Base-by-base conservation (phyloP, 2,329 filamentous ascomycete species). In the Clonostachys chloroleuca region DNA sequence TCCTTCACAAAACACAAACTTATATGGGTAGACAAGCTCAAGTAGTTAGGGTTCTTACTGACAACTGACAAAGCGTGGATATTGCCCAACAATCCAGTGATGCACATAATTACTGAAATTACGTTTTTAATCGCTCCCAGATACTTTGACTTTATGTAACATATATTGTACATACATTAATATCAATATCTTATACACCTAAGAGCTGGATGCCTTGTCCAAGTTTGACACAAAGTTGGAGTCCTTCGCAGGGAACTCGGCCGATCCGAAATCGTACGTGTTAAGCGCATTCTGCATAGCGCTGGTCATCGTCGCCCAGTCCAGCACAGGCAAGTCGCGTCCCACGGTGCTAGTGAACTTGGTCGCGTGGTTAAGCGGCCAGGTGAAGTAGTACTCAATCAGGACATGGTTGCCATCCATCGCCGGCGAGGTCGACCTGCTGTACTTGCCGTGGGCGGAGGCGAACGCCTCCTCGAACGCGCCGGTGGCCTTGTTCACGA, bases 191-290 rank as follows among this genome's bases (percentile, higher is more conserved):
- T 30, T 7, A 2, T 30, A 30, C 7, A 9, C 24, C 8, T 30
- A 30, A 30, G 24, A 30, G 24, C 7, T 30, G 7, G 24, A 40
- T 40, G 43, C 43, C 34, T 45, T 39, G 34, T 36, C 34, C 5
- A 45, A 14, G 43, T 45, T 45, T 8, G 14, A 18, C 30, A 36
- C 48, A 49, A 64, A 63, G 51, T 49, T 55, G n/a, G 42, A 46
- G 5, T 63, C 55, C 13, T 62, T 70, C 50, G 74, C 69, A 2
- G 71, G 68, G 37, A 71, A 65, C 48, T 59, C 70, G 6, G 69
- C 71, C 30, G 34, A 44, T 3, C 70, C 70, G 55, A 72, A 74
- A 50, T 72, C 61, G 5, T 66, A 59, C 4, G 54, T 57, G 35
- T 54, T 49, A 5, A 75, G 56, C 1, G 67, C 70, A 13, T 53